phyloP scores from a whole-genome alignment of 805 yeast genomes.

The Kockiozyma suomiensis region DNA sequence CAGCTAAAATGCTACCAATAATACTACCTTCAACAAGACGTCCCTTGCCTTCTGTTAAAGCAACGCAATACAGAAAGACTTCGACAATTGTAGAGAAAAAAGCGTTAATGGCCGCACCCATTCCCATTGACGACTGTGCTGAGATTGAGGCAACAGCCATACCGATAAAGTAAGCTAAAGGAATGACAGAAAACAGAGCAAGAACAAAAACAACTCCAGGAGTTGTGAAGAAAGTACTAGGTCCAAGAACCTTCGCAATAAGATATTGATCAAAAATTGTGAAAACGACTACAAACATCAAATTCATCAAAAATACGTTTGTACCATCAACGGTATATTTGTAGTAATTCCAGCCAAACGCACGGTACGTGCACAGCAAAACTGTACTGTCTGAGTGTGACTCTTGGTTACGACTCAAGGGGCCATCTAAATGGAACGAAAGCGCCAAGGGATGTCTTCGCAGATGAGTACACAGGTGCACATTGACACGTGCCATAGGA shows the following conservation, averaged over 20 bases:
- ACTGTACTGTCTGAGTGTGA: conserved; percentile 50
- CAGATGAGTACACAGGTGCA: conserved; percentile 70
- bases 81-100: conserved; percentile 96
- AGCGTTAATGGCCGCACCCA: conserved; percentile 97
- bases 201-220: conserved; percentile 69
- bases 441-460: conserved; percentile 89
- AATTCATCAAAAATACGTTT: conserved; percentile 85
- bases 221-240: conserved; percentile 54
- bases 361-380: conserved; percentile 85
- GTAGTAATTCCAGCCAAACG: conserved; percentile 89
- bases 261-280: conserved; percentile 78
- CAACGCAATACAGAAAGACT: conserved; percentile 88
- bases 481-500: conserved; percentile 85
- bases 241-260: conserved; percentile 52
- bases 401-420: conserved; percentile 42
- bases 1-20: conserved; percentile 92
- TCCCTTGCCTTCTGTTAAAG: conserved; percentile 81
- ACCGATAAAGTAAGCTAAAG: conserved; percentile 94
- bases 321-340: conserved; percentile 97
- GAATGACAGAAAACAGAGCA: conserved; percentile 82
- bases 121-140: conserved; percentile 98
- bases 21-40: conserved; percentile 92
- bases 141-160: conserved; percentile 99
- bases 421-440: conserved; percentile 51
- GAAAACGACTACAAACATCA: conserved; percentile 75